Evolutionary conservation across 805 yeast genomes (phyloP).

Genomic region (Ogataea nakhonphanomensis): DNA sequence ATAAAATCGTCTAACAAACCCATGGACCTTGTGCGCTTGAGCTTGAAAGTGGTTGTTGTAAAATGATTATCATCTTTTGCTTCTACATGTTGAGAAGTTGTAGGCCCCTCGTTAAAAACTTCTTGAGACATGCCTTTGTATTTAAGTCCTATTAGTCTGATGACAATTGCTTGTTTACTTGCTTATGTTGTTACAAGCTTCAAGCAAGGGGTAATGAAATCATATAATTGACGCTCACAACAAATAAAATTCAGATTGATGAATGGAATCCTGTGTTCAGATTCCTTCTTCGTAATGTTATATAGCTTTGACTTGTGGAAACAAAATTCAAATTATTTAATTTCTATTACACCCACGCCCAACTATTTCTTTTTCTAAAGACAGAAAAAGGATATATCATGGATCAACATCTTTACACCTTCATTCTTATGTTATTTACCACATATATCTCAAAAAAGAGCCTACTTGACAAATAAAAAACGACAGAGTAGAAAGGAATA

Average conservation of each 20-base stretch:
- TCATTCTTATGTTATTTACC: too few species aligned
- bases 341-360: slow-evolving; percentile 10
- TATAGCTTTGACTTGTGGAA: slow-evolving; percentile 6
- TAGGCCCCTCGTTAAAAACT: slow-evolving; percentile 55
- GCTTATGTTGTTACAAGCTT: slow-evolving; percentile 1
- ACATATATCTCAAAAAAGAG: too few species aligned
- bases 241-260: too few species aligned
- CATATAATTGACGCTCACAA: too few species aligned
- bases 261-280: neutral
- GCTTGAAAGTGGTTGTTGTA: slow-evolving; percentile 62
- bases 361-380: slow-evolving; percentile 8
- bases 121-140: slow-evolving; percentile 25
- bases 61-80: slow-evolving; percentile 72
- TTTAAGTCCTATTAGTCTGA: neutral
- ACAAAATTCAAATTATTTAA: slow-evolving; percentile 10
- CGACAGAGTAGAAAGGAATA: too few species aligned
- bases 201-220: too few species aligned
- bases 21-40: slow-evolving; percentile 79
- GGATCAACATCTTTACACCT: slow-evolving; percentile 4
- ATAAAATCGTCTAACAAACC: slow-evolving; percentile 70
- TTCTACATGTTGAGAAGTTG: slow-evolving; percentile 63
- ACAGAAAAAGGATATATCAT: neutral
- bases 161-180: neutral
- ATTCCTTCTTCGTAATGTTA: neutral
- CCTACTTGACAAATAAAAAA: too few species aligned